A percentile compares a stretch with the other conserved stretches of the same genome.
These are phyloP conservation scores for Ceratocystiopsis sp. DNA, from an alignment of 2,329 filamentous ascomycete genomes.

Conservation along the genomic window DNA sequence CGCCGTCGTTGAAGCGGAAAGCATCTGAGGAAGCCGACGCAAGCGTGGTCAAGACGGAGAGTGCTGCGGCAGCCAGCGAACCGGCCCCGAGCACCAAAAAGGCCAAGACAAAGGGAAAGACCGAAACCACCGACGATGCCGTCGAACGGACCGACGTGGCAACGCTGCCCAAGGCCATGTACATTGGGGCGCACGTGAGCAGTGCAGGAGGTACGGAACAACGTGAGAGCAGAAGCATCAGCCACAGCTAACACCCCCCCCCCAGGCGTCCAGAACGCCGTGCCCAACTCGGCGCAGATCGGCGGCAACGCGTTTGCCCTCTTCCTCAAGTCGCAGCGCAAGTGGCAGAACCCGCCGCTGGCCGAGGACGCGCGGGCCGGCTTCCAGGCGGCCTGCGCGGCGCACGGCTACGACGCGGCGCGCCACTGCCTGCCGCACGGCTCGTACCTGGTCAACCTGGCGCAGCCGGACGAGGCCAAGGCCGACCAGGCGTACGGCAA, in stretches of 20 bases:
- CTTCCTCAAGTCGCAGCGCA: conserved; percentile 91
- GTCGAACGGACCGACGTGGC: conserved; percentile 39
- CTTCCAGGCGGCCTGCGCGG: conserved; percentile 52
- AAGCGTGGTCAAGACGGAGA: too few species aligned
- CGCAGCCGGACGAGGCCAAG: conserved; percentile 63
- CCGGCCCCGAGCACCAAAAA: conserved; percentile 14
- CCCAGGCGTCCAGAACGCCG: conserved; percentile 71
- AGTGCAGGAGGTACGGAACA: conserved; percentile 69
- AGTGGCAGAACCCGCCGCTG: conserved; percentile 76
- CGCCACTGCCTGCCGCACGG: conserved; percentile 78
- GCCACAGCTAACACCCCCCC: neutral
- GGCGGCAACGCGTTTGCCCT: conserved; percentile 87
- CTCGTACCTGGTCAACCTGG: conserved; percentile 91
- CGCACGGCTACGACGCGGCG: conserved; percentile 53
- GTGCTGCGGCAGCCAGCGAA: neutral
- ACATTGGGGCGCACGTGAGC: conserved; percentile 85
- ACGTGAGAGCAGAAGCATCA: neutral
- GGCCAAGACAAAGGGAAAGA: conserved; percentile 30
- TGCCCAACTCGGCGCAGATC: conserved; percentile 61
- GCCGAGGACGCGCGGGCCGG: conserved; percentile 46
- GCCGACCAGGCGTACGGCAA: conserved; percentile 69
- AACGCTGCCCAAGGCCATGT: conserved; percentile 52
- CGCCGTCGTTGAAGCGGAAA: too few species aligned
- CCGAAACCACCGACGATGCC: conserved; percentile 18
- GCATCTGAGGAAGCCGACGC: too few species aligned